Percentiles rank a stretch among this genome's conserved stretches.
These are phyloP conservation scores for Oryza coarctata DNA, from an alignment of 176 grass and related monocot genomes.

Conservation along the genomic window DNA sequence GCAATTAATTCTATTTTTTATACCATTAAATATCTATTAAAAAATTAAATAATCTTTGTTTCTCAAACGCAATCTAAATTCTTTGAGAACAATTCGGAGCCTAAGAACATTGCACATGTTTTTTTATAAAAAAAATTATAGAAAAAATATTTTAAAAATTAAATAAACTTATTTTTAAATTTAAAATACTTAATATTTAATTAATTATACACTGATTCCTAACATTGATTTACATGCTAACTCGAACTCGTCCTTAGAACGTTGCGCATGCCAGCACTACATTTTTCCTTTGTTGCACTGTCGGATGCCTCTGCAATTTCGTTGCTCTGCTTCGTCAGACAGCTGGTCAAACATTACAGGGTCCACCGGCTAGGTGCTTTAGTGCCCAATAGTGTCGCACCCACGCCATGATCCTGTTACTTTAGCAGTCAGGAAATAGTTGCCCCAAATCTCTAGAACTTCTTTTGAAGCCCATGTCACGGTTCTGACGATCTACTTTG, in stretches of 20 bases:
- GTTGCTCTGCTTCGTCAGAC: constrained; percentile 9
- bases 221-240: too few species aligned
- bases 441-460: background rate
- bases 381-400: background rate
- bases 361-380: background rate
- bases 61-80: too few species aligned
- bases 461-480: background rate
- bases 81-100: background rate
- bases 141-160: too few species aligned
- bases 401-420: background rate
- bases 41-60: too few species aligned
- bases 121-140: too few species aligned
- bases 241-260: too few species aligned
- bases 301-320: background rate
- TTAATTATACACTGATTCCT: too few species aligned
- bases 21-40: too few species aligned
- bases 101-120: background rate
- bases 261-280: background rate
- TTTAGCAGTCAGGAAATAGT: background rate
- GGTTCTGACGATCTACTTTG: constrained; percentile 10
- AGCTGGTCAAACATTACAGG: constrained; percentile 14
- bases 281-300: background rate
- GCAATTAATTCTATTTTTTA: too few species aligned
- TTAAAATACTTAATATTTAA: too few species aligned
- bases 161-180: too few species aligned